Evolutionary conservation across 306 rosid genomes (phyloP).

Genomic region (barrel medic (Medicago truncatula)): MtrunA17r5.0-ANR NC_053045.1:49197501-49198000

Average conservation of each 20-base stretch:
- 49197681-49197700: slow-evolving; percentile 43
- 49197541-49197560: slow-evolving; percentile 35
- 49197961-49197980: slow-evolving; percentile 99
- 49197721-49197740: slow-evolving; percentile 41
- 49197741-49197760: slow-evolving; percentile 43
- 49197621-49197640: slow-evolving; percentile 37
- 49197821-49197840: slow-evolving; percentile 37
- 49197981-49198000: slow-evolving; percentile 99
- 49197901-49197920: background rate
- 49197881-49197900: slow-evolving; percentile 24
- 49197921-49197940: slow-evolving; percentile 23
- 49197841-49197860: slow-evolving; percentile 30
- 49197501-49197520: slow-evolving; percentile 33
- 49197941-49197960: slow-evolving; percentile 54
- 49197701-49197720: slow-evolving; percentile 44
- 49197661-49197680: slow-evolving; percentile 38
- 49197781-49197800: slow-evolving; percentile 39
- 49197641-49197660: slow-evolving; percentile 37
- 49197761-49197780: slow-evolving; percentile 30
- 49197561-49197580: slow-evolving; percentile 38
- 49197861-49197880: background rate
- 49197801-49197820: slow-evolving; percentile 44
- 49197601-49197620: slow-evolving; percentile 41
- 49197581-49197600: slow-evolving; percentile 43
- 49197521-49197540: slow-evolving; percentile 40